phyloP scores from a whole-genome alignment of 2,329 filamentous ascomycete genomes.

The Colletotrichum sp. region DNA sequence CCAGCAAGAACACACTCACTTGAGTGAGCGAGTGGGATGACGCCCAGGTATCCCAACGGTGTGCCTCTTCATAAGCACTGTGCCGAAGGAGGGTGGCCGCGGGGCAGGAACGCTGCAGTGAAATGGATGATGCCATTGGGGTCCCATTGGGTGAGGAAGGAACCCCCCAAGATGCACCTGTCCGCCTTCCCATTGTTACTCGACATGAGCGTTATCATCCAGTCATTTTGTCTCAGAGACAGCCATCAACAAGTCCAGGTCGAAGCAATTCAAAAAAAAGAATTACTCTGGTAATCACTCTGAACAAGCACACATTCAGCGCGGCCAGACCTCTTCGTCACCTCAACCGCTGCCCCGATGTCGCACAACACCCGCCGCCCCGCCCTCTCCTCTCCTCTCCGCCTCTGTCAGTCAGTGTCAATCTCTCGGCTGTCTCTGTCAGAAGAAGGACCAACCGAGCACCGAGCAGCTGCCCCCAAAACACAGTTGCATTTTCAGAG shows the following conservation, averaged over 20 bases:
- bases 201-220: background rate
- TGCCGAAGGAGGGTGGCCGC: background rate
- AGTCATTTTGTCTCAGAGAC: background rate
- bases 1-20: background rate
- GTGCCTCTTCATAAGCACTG: background rate
- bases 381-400: background rate
- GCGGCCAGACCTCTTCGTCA: background rate
- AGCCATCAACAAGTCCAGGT: background rate
- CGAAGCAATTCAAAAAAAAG: background rate
- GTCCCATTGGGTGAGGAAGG: background rate
- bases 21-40: conserved; percentile 8
- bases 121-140: conserved; percentile 11
- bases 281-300: background rate
- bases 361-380: background rate
- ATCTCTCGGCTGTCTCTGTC: background rate
- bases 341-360: background rate
- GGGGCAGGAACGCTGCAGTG: conserved; percentile 8
- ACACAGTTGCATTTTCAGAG: conserved; percentile 1
- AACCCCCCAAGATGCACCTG: background rate
- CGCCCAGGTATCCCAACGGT: background rate
- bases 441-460: background rate
- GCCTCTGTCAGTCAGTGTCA: background rate
- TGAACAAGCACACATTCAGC: background rate
- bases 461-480: background rate
- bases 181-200: background rate